phyloP scores from a whole-genome alignment of 2,329 filamentous ascomycete genomes.

The Penicillium hordei region DNA sequence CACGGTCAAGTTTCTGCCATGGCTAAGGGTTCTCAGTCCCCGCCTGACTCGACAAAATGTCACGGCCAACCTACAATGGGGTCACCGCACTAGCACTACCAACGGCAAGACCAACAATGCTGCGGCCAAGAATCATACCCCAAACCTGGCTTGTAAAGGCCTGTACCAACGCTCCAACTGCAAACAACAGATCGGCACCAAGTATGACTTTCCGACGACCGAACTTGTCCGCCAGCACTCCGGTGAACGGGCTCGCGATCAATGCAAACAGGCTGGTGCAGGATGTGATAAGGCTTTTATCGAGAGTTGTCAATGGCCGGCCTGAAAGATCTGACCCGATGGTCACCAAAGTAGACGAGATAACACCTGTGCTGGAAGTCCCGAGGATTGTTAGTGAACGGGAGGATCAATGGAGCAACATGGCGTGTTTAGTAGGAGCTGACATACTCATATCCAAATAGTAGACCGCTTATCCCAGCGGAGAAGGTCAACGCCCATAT shows the following conservation, averaged over 20 bases:
- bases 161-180: constrained; percentile 46
- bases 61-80: constrained; percentile 56
- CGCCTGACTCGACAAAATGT: not conserved
- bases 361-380: constrained; percentile 56
- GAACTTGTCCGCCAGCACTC: constrained; percentile 51
- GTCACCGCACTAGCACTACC: constrained; percentile 68
- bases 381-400: constrained; percentile 15
- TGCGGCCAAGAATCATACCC: constrained; percentile 49
- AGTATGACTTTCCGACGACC: constrained; percentile 51
- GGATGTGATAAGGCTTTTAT: constrained; percentile 60
- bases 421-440: not conserved
- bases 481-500: constrained; percentile 58
- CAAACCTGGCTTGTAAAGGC: constrained; percentile 42
- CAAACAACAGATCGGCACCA: constrained; percentile 48
- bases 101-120: constrained; percentile 49
- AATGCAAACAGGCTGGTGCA: constrained; percentile 59
- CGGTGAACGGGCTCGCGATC: constrained; percentile 55
- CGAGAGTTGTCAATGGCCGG: constrained; percentile 52
- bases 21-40: not conserved
- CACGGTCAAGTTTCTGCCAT: not conserved
- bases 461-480: constrained; percentile 57
- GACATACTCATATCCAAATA: constrained; percentile 62
- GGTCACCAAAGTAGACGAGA: constrained; percentile 60
- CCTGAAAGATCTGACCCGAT: constrained; percentile 55
- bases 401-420: not conserved